Evolutionary conservation across 441 rosid species (phyloP), one percentile per base, ranked within the genome.

Genomic region (Manihot esculenta): DNA sequence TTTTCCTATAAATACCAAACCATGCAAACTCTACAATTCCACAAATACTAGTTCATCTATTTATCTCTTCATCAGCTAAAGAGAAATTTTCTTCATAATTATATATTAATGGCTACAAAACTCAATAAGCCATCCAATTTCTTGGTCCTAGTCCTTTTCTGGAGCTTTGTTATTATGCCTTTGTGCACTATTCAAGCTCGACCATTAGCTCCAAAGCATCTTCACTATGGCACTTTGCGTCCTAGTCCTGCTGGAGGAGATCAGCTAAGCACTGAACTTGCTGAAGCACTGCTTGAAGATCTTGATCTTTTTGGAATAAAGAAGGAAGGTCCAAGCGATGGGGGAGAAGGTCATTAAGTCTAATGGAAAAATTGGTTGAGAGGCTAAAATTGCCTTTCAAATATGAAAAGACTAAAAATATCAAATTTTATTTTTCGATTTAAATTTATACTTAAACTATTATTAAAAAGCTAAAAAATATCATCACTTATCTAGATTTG

Each of bases 241-340:
- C 12, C 26, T 24, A 69, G 27, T 17, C 73, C 45, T 33, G 15
- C 18, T 6, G 20, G 12, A 13, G 67, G 38, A 48, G 68, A 17
- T n/a, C n/a, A n/a, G 18, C 48, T 26, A 42, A 44, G 45, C 2
- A 12, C 2, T n/a, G 54, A 26, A 33, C 18, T 62, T 26, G 62
- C 45, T 21, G 30, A 42, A 62, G 54, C 18, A 21, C 7, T 41
- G 1, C 62, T 71, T 41, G 45, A 71, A 53, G 30, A 53, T 41
- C 55, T 71, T 62, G 24, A 41, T 13, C 53, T 71, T 24, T 71
- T 66, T 58, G 68, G 68, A 44, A 63, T 62, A 10, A 62, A 62
- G 54, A 63, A 41, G 5, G 74, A 26, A 62, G 74, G 74, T 26
- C 74, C 74, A 35, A 71, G 74, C 10, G 1, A 12, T 1, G 8